These are phyloP conservation scores for Paxillus ammoniavirescens DNA, from an alignment of 768 basidiomycete genomes.

Conservation along the genomic window DNA sequence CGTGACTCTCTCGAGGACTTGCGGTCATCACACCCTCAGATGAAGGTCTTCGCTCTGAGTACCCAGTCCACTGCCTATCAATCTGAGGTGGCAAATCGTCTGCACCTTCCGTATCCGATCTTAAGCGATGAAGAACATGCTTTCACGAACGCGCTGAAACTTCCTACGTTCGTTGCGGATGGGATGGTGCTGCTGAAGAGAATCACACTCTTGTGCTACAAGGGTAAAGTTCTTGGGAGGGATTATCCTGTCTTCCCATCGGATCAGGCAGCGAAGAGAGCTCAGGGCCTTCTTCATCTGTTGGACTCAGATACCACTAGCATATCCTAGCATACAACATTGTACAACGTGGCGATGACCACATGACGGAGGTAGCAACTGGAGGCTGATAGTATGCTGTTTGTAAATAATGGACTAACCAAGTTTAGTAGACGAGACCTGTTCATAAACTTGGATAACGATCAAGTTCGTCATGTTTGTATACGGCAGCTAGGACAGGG, in stretches of 20 bases:
- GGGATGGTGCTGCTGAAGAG: conserved; percentile 19
- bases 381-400: neutral
- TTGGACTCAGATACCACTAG: neutral
- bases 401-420: neutral
- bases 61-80: conserved; percentile 20
- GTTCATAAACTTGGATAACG: neutral
- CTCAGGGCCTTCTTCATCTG: conserved; percentile 2
- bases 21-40: neutral
- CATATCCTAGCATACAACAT: neutral
- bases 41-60: conserved; percentile 19
- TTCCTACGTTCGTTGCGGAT: conserved; percentile 20
- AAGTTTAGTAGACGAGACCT: neutral
- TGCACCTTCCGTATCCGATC: conserved; percentile 19
- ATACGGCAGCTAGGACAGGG: neutral
- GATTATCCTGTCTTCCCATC: conserved; percentile 25
- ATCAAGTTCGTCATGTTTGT: neutral
- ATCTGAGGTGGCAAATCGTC: conserved; percentile 12
- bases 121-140: conserved; percentile 13
- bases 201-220: conserved; percentile 16
- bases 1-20: too few relatives aligned
- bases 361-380: neutral
- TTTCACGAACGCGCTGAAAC: conserved; percentile 9
- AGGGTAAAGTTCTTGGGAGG: conserved; percentile 9
- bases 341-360: neutral
- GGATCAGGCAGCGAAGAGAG: conserved; percentile 14